These are phyloP conservation scores for Dichotomopilus funicola DNA, from an alignment of 2,329 filamentous ascomycete genomes.

Conservation along the genomic window DNA sequence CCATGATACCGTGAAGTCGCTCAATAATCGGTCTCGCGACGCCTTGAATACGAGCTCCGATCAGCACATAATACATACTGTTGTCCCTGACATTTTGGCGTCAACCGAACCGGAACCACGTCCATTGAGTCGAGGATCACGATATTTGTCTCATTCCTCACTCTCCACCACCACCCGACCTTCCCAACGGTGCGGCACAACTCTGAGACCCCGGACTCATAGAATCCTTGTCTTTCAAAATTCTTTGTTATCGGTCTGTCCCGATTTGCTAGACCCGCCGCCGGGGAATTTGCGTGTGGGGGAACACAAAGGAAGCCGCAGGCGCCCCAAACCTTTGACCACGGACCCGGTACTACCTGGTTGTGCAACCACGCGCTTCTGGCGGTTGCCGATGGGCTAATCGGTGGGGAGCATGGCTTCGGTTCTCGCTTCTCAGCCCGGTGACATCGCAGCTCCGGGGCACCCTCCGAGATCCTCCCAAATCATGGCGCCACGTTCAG, in stretches of 20 bases:
- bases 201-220: constrained; percentile 1
- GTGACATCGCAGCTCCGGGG: constrained; percentile 34
- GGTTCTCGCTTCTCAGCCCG: constrained; percentile 34
- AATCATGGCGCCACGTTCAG: constrained; percentile 39
- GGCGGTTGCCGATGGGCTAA: constrained; percentile 17
- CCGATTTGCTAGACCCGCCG: constrained; percentile 17
- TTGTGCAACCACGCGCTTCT: constrained; percentile 10
- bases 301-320: constrained; percentile 13
- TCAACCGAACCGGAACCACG: no score
- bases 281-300: constrained; percentile 13
- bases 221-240: constrained; percentile 3
- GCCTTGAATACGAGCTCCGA: constrained; percentile 17
- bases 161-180: not conserved
- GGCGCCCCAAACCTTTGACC: not conserved
- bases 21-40: constrained; percentile 28
- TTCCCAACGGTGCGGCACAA: not conserved
- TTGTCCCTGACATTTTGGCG: not conserved
- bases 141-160: not conserved
- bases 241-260: constrained; percentile 1
- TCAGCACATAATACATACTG: not conserved
- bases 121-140: not conserved
- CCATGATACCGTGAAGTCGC: constrained; percentile 30
- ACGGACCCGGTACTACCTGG: constrained; percentile 16
- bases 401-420: constrained; percentile 36
- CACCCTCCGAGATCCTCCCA: constrained; percentile 35